phyloP scores from a whole-genome alignment of 192 early-diverging fungal species.

The Piromyces finnis region DNA sequence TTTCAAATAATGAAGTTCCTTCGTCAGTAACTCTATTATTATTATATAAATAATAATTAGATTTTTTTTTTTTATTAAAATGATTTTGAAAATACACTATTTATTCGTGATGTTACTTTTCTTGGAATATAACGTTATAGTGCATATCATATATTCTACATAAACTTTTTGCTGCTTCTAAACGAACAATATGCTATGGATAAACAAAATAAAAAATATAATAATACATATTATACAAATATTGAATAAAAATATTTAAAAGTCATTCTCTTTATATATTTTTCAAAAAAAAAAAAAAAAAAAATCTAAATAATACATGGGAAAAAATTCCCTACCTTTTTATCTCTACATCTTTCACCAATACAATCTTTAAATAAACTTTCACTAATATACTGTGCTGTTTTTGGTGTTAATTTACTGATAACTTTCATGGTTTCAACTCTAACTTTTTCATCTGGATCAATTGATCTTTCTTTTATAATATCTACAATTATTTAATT shows the following conservation, averaged over 20 bases:
- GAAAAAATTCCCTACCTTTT: conserved; percentile 24
- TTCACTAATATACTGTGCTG: background rate
- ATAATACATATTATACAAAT: too few species aligned
- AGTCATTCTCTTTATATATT: too few species aligned
- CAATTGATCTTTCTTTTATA: conserved; percentile 49
- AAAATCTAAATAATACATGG: too few species aligned
- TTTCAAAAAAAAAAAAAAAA: too few species aligned
- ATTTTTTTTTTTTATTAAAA: too few species aligned
- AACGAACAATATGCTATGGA: background rate
- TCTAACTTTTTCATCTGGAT: conserved; percentile 89
- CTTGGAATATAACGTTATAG: background rate
- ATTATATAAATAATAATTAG: too few species aligned
- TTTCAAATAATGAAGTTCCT: conserved; percentile 29
- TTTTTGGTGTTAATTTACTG: conserved; percentile 32
- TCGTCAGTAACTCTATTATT: background rate
- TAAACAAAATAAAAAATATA: background rate
- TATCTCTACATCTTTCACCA: conserved; percentile 74
- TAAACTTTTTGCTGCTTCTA: background rate
- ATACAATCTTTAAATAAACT: conserved; percentile 28
- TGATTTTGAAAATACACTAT: too few species aligned
- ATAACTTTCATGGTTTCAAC: conserved; percentile 48
- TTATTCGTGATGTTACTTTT: background rate
- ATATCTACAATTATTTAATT: conserved; percentile 12
- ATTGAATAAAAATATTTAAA: too few species aligned
- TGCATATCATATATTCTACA: background rate